A percentile compares a stretch with the other conserved stretches of the same genome.
phyloP scores from a whole-genome alignment of 1,139 yeast genomes.

The Dujonia santamariae region DNA sequence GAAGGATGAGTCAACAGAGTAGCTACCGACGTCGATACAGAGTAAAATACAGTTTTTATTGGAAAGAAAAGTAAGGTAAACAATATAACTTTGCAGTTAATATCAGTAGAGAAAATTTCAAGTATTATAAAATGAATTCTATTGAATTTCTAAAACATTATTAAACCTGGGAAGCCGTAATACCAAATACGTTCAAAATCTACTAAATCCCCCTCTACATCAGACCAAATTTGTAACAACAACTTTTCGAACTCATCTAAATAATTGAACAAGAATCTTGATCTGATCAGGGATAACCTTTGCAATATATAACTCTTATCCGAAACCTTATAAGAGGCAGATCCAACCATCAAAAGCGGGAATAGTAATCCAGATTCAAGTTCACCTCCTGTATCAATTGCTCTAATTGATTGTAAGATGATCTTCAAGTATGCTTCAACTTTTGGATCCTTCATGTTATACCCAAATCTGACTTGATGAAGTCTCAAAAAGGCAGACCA shows the following conservation, averaged over 20 bases:
- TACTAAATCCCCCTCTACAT: slow-evolving; percentile 14
- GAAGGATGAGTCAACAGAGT: too few relatives aligned
- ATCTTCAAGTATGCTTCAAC: slow-evolving; percentile 16
- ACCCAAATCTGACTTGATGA: slow-evolving; percentile 19
- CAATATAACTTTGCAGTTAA: too few relatives aligned
- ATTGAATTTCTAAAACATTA: slow-evolving; percentile 17
- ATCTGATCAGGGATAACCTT: slow-evolving; percentile 13
- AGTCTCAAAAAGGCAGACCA: slow-evolving; percentile 20
- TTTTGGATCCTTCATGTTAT: slow-evolving; percentile 16
- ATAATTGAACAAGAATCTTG: slow-evolving; percentile 16
- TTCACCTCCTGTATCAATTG: slow-evolving; percentile 11
- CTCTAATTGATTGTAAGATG: slow-evolving; percentile 15
- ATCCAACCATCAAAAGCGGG: slow-evolving; percentile 22
- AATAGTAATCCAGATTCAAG: slow-evolving; percentile 20
- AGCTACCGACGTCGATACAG: too few relatives aligned
- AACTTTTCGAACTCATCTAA: slow-evolving; percentile 17
- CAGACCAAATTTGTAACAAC: slow-evolving; percentile 15
- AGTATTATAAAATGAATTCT: too few relatives aligned
- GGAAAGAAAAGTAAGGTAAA: too few relatives aligned
- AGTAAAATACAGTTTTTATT: too few relatives aligned
- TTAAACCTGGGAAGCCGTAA: slow-evolving; percentile 19
- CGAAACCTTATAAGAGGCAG: slow-evolving; percentile 14
- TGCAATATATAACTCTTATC: slow-evolving; percentile 16
- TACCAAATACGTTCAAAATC: slow-evolving; percentile 20
- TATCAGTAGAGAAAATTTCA: too few relatives aligned